Evolutionary conservation across 352 stramenopile species (phyloP), one percentile per base, ranked within the genome.

Genomic region (Phytophthora litchii): DNA sequence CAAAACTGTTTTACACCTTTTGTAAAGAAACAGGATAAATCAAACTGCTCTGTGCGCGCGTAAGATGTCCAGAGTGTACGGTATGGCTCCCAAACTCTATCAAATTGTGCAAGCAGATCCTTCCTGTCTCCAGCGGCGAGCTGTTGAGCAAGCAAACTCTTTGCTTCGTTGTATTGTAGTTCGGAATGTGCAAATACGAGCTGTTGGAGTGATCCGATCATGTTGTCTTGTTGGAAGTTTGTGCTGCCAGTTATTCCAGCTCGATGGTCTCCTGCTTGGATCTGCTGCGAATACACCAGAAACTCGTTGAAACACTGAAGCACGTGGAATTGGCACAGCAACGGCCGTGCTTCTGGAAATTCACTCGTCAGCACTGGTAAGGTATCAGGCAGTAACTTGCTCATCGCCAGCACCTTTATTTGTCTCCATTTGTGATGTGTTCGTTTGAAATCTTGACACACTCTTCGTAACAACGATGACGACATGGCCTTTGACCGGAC

Each of bases 381-480:
- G 8, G 83, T 66, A 35, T 81, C 76, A 0, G 78, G 78, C 14
- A 86, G 47, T 20, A 88, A 54, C 34, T 75, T 81, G 48, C 78
- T 77, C 75, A 91, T 89, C 17, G 88, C 70, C 19, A 91, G 66
- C 17, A 88, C 71, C 50, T 89, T 91, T 37, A 78, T 78, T 29
- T 75, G 67, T 20, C 44, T 68, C 81, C 81, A 91, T 19, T 64
- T 71, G 13, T 78, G 81, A 41, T 91, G 81, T 10, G 81, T 91
- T 5, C 81, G 77, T 60, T 91, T 91, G 37, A 91, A 89, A 52
- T 91, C 81, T 23, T 83, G 76, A 37, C 78, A 89, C 23, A 88
- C 82, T 38, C 81, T 76, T 40, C 67, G 78, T 8, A 91, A 57
- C 27, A 91, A 42, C 31, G 76, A 72, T 16, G 65, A 54, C 6